These are phyloP conservation scores for Naganishia sp. DNA, from an alignment of 1,284 basidiomycete genomes.

Conservation along the genomic window DNA sequence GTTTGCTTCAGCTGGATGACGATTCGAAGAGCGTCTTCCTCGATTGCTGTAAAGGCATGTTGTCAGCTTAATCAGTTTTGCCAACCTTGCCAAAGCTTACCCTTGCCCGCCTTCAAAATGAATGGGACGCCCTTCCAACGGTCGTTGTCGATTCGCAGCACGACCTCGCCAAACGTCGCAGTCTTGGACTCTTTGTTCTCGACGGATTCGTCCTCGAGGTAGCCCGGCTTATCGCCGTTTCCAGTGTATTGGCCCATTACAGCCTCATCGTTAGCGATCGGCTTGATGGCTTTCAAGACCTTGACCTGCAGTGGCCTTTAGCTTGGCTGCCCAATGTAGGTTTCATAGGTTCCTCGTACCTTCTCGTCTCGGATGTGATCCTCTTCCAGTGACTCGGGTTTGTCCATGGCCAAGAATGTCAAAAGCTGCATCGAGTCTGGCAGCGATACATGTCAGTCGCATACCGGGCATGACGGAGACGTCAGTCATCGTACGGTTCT, in stretches of 20 bases:
- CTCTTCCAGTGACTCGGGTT: constrained; percentile 46
- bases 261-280: constrained; percentile 46
- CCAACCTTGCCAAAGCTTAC: constrained; percentile 9
- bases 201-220: constrained; percentile 53
- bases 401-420: constrained; percentile 51
- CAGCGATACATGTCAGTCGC: background rate
- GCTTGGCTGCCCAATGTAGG: background rate
- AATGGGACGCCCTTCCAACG: constrained; percentile 36
- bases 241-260: constrained; percentile 50
- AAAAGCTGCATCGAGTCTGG: constrained; percentile 47
- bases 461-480: background rate
- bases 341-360: constrained; percentile 9
- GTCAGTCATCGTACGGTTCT: constrained; percentile 42
- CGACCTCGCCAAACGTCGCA: constrained; percentile 51
- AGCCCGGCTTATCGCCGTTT: constrained; percentile 50
- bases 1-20: constrained; percentile 34
- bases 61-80: background rate
- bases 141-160: constrained; percentile 36
- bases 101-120: constrained; percentile 36
- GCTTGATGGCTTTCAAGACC: constrained; percentile 46
- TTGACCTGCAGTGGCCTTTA: constrained; percentile 36
- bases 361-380: constrained; percentile 52
- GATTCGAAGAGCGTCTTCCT: constrained; percentile 31
- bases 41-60: constrained; percentile 20
- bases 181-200: constrained; percentile 52